These are phyloP conservation scores for Chaetomium tenue DNA, from an alignment of 495 filamentous ascomycete species.

Conservation along the genomic window DNA sequence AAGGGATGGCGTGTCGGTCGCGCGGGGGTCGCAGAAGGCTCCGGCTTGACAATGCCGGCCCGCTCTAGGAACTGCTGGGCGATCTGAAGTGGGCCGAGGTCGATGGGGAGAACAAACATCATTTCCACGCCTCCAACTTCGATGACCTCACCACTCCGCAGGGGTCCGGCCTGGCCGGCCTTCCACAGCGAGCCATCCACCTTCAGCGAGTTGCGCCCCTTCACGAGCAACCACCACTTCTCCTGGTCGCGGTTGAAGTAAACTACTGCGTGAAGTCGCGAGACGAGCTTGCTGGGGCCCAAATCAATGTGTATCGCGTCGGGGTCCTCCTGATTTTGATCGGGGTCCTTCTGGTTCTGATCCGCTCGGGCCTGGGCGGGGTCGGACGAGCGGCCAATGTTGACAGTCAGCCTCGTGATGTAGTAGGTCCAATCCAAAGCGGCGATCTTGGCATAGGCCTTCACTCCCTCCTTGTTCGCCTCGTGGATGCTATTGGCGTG, in stretches of 20 bases:
- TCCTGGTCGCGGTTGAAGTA: slow-evolving; percentile 68
- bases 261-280: slow-evolving; percentile 82
- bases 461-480: slow-evolving; percentile 68
- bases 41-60: slow-evolving; percentile 44
- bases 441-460: slow-evolving; percentile 91
- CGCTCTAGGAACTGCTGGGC: slow-evolving; percentile 52
- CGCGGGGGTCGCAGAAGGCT: slow-evolving; percentile 27
- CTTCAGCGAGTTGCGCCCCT: slow-evolving; percentile 86
- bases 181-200: slow-evolving; percentile 70
- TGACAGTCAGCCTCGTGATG: slow-evolving; percentile 72
- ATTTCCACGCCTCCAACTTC: slow-evolving; percentile 91
- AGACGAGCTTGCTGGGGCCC: slow-evolving; percentile 89
- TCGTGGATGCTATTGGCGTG: slow-evolving; percentile 70
- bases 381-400: slow-evolving; percentile 81
- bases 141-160: slow-evolving; percentile 83
- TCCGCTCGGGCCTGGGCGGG: slow-evolving; percentile 38
- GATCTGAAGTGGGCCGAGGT: slow-evolving; percentile 58
- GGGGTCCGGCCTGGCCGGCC: slow-evolving; percentile 58
- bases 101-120: slow-evolving; percentile 89
- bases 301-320: slow-evolving; percentile 80
- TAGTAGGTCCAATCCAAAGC: slow-evolving; percentile 95
- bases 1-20: slow-evolving; percentile 46
- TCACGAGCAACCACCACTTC: slow-evolving; percentile 78
- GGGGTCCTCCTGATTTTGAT: slow-evolving; percentile 37
- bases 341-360: slow-evolving; percentile 35